phyloP scores from a whole-genome alignment of 2,329 filamentous ascomycete species.

The Bipolaris oryzae region DNA sequence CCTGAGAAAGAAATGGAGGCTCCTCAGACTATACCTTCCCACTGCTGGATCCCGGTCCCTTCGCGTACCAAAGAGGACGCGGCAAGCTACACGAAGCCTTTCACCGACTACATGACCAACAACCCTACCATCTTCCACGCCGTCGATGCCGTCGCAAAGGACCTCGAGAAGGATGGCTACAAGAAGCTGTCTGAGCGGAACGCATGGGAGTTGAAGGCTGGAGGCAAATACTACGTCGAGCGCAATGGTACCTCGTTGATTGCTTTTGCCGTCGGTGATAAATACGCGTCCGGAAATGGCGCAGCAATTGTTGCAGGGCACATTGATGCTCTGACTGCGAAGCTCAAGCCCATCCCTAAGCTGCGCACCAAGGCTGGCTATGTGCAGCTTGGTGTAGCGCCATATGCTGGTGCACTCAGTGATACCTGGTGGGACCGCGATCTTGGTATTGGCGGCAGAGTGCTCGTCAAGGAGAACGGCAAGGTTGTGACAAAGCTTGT shows the following conservation, averaged over 20 bases:
- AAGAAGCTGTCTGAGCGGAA: conserved; percentile 79
- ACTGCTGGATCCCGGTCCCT: conserved; percentile 25
- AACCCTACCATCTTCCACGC: conserved; percentile 96
- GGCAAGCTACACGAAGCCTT: conserved; percentile 74
- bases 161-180: conserved; percentile 76
- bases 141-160: conserved; percentile 76
- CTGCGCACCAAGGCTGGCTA: conserved; percentile 86
- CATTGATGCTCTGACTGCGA: conserved; percentile 88
- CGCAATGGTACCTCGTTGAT: conserved; percentile 87
- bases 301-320: conserved; percentile 89
- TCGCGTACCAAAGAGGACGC: conserved; percentile 36
- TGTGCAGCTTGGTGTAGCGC: conserved; percentile 86
- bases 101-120: conserved; percentile 82
- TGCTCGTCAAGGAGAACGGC: conserved; percentile 78
- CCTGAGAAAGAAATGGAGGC: conserved; percentile 4
- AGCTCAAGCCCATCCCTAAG: conserved; percentile 86
- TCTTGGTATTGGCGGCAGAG: conserved; percentile 85
- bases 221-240: conserved; percentile 87
- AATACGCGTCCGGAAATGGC: conserved; percentile 84
- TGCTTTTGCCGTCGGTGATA: conserved; percentile 80
- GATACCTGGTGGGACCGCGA: conserved; percentile 98
- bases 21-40: conserved; percentile 20
- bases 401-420: conserved; percentile 87
- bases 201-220: conserved; percentile 77
- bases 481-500: conserved; percentile 84